These are phyloP conservation scores for Auricularia sp. DNA, from an alignment of 768 basidiomycete species.

Conservation along the genomic window DNA sequence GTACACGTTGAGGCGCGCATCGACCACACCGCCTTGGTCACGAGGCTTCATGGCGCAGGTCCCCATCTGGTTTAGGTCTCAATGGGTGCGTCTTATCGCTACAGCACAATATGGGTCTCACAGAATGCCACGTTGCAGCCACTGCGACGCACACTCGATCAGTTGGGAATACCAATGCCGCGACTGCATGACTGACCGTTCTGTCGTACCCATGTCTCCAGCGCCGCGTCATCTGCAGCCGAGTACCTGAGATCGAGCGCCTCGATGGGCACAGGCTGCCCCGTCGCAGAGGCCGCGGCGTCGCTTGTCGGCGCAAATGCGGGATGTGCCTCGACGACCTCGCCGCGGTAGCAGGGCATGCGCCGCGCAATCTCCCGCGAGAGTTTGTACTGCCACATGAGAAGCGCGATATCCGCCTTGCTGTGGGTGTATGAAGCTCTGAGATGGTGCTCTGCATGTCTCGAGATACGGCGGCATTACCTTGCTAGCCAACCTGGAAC, in stretches of 20 bases:
- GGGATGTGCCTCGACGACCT: slow-evolving; percentile 19
- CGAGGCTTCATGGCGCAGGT: too few species aligned
- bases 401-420: slow-evolving; percentile 21
- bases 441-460: not conserved
- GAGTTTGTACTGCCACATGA: slow-evolving; percentile 48
- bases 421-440: not conserved
- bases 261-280: slow-evolving; percentile 16
- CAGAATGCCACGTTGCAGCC: slow-evolving; percentile 25
- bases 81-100: too few species aligned
- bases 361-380: slow-evolving; percentile 45
- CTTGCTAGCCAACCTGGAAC: not conserved
- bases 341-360: slow-evolving; percentile 34
- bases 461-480: not conserved
- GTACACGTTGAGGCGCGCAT: too few species aligned
- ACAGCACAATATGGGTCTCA: slow-evolving; percentile 6
- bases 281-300: slow-evolving; percentile 17
- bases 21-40: too few species aligned
- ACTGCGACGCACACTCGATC: slow-evolving; percentile 12
- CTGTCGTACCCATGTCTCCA: slow-evolving; percentile 20
- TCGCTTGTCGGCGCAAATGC: slow-evolving; percentile 20
- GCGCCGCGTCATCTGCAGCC: slow-evolving; percentile 25
- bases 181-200: slow-evolving; percentile 9
- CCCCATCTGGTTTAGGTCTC: too few species aligned
- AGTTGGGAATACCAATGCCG: not conserved
- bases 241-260: slow-evolving; percentile 25